These are phyloP conservation scores for Candida berthetii DNA, from an alignment of 805 yeast species.

Conservation along the genomic window DNA sequence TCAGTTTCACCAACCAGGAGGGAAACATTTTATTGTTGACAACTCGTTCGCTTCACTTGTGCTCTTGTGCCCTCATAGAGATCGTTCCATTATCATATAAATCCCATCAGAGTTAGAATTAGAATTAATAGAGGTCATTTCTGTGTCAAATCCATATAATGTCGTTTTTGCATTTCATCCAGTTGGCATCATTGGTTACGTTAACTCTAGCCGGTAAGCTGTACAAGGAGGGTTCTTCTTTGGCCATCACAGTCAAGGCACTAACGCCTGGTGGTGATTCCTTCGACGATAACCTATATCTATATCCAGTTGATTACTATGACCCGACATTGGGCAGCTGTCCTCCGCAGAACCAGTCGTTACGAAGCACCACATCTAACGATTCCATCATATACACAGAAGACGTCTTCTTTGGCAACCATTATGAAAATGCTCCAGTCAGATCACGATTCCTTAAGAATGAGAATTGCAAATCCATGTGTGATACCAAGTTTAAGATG, in stretches of 20 bases:
- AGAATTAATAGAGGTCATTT: too few species aligned
- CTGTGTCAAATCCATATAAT: too few species aligned
- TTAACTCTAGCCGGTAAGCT: background rate
- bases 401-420: slow-evolving; percentile 11
- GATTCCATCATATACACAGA: slow-evolving; percentile 1
- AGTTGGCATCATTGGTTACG: too few species aligned
- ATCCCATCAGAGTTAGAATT: too few species aligned
- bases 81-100: too few species aligned
- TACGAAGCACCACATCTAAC: background rate
- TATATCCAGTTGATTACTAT: slow-evolving; percentile 19
- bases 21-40: too few species aligned
- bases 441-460: slow-evolving; percentile 12
- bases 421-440: slow-evolving; percentile 14
- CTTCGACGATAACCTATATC: slow-evolving; percentile 15
- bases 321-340: slow-evolving; percentile 16
- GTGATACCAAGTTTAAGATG: slow-evolving; percentile 13
- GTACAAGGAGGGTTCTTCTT: slow-evolving; percentile 11
- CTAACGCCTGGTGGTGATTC: slow-evolving; percentile 21
- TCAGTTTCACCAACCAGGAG: too few species aligned
- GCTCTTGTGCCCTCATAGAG: too few species aligned
- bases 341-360: slow-evolving; percentile 7
- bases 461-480: slow-evolving; percentile 9
- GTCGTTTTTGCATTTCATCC: too few species aligned
- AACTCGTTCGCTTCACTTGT: too few species aligned
- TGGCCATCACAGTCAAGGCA: slow-evolving; percentile 15